Conservation (phyloP, 2,329 filamentous ascomycete genomes). For the Trichophyton benhamiae region DNA sequence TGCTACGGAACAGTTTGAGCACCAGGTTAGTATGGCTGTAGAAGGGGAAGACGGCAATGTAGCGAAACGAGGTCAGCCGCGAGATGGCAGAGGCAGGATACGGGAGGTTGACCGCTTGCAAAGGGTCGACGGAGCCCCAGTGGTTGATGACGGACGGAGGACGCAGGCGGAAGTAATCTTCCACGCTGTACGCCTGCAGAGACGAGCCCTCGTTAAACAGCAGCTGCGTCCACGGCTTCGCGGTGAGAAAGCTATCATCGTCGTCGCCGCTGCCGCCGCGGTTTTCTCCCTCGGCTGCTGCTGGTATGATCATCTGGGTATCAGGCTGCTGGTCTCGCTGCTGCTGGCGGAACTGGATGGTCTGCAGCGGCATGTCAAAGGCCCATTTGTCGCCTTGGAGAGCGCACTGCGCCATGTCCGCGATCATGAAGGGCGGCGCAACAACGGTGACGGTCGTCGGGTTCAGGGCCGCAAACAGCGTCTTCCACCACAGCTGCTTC, state of each 20-base stretch:
- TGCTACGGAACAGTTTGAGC: conserved; percentile 34
- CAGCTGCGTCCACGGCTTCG: conserved; percentile 53
- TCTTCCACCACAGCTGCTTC: conserved; percentile 41
- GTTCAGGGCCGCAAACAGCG: conserved; percentile 43
- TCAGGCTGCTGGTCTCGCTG: not conserved
- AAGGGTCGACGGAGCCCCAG: conserved; percentile 24
- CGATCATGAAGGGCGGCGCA: conserved; percentile 51
- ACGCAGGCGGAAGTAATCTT: conserved; percentile 56
- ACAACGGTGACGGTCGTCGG: conserved; percentile 45
- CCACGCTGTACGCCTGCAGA: conserved; percentile 55
- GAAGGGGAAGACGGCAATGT: conserved; percentile 57
- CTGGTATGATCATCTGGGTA: conserved; percentile 2
- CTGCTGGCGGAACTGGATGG: conserved; percentile 36
- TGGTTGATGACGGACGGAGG: conserved; percentile 50
- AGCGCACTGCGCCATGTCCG: conserved; percentile 46
- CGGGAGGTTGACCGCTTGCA: conserved; percentile 16
- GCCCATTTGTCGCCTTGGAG: conserved; percentile 51
- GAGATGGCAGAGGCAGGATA: conserved; percentile 37
- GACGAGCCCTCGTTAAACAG: conserved; percentile 65
- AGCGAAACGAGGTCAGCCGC: conserved; percentile 35
- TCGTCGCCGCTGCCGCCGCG: conserved; percentile 2
- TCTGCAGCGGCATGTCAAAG: conserved; percentile 52
- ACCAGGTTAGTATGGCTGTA: conserved; percentile 45
- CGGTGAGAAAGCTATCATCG: conserved; percentile 38
- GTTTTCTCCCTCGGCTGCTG: no score